Base-by-base conservation (phyloP, 208 protist genomes). In the Acanthamoeba castellanii region DNA sequence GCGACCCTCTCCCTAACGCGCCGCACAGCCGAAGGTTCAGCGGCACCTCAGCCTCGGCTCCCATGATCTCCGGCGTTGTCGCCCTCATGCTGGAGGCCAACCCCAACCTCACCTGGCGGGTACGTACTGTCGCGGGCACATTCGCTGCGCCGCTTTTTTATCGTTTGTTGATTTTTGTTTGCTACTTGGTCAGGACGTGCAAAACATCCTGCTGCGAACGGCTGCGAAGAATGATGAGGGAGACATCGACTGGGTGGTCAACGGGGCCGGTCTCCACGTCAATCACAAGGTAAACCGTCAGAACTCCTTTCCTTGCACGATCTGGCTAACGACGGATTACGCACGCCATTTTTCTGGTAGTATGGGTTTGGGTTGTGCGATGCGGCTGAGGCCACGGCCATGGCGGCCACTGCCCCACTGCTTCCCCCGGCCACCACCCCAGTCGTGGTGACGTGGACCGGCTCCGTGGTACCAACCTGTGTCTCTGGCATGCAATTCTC, bases 21-120 rank as follows among this genome's bases (percentile, higher is more conserved):
- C 42, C 42, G 6, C 42, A 74, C 66, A 74, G 66, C 7, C 16
- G 11, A 27, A 18, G 30, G 13, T 91, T 91, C 85, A 20, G 55
- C 7, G 85, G 85, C 7, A 91, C 85, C 14, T 74, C 57, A 0
- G 85, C 85, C 14, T 64, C 85, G 0, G 85, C 85, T 4, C 85
- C 85, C 8, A 45, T 91, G 57, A 64, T 91, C 3, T 25, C 85
- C 9, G 85, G 85, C 1, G 85, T 8, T 0, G 25, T 91, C 1
- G 85, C 16, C 30, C 57, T 91, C 34, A 64, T 91, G 14, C 25
- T 91, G n/a, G 57, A 91, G 32, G 85, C 85, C 57, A 91, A 91
- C 25, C 55, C 47, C 9, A 42, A 72, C n/a, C 27, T 91, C 8
- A 72, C 57, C 14, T 91, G 85, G 85, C 27, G 85, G 57, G 85